These are phyloP conservation scores for Backusella tarrabulga DNA, from an alignment of 192 early-diverging fungal genomes.

Conservation along the genomic window DNA sequence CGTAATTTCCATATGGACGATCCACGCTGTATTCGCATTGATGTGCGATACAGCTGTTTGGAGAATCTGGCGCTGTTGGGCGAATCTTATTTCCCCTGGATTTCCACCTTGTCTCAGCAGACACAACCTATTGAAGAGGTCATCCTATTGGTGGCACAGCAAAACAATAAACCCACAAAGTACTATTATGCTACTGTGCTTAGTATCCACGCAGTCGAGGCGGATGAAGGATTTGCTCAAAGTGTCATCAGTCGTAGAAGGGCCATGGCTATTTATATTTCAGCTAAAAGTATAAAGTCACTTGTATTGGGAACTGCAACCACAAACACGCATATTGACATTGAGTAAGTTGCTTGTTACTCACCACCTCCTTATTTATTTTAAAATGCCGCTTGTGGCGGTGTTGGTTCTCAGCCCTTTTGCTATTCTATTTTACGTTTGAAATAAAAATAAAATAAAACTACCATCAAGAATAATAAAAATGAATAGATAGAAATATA, in stretches of 20 bases:
- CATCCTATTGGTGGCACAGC: neutral
- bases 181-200: neutral
- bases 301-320: neutral
- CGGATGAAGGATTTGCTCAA: neutral
- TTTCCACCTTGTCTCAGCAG: neutral
- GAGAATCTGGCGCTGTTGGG: neutral
- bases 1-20: neutral
- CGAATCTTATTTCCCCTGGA: neutral
- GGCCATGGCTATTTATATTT: neutral
- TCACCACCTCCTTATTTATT: neutral
- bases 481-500: no score
- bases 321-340: neutral
- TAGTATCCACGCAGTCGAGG: neutral
- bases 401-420: neutral
- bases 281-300: neutral
- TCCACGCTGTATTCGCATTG: neutral
- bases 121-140: neutral
- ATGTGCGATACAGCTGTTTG: neutral
- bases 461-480: no score
- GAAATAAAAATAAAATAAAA: no score
- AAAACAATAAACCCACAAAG: neutral
- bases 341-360: neutral
- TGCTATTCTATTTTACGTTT: no score
- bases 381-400: neutral
- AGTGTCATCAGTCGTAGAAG: neutral